These are phyloP conservation scores for Acer yangbiense DNA, from an alignment of 345 rosid genomes.

Conservation along the genomic window DNA sequence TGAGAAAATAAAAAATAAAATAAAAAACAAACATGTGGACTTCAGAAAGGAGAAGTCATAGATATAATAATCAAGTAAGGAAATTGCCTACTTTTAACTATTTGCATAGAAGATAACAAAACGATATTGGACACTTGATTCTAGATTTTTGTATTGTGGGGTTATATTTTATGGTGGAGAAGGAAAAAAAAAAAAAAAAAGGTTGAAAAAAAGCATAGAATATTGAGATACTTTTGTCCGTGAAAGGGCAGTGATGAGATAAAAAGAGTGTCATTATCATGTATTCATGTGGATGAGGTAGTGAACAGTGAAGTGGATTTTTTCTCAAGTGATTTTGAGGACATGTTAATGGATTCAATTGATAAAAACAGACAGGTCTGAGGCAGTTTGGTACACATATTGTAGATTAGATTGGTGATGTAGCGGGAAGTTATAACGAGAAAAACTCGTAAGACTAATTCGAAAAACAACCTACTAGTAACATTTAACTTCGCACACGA, in stretches of 20 bases:
- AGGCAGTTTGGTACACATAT: too few relatives aligned
- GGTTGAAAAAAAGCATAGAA: neutral
- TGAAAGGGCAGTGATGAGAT: conserved; percentile 19
- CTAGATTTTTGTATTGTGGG: conserved; percentile 3
- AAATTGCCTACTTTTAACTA: conserved; percentile 9
- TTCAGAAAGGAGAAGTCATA: neutral
- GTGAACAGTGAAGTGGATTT: neutral
- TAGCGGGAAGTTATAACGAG: too few relatives aligned
- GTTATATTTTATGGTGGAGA: conserved; percentile 29
- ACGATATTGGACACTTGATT: conserved; percentile 9
- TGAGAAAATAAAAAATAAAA: neutral
- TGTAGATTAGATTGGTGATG: too few relatives aligned
- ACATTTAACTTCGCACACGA: too few relatives aligned
- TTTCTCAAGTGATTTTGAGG: neutral
- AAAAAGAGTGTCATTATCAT: neutral
- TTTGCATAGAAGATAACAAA: conserved; percentile 24
- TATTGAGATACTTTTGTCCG: conserved; percentile 25
- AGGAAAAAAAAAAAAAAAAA: conserved; percentile 8
- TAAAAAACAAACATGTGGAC: neutral
- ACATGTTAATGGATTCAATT: too few relatives aligned
- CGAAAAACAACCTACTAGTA: too few relatives aligned
- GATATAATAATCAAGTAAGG: neutral
- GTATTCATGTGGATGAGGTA: neutral
- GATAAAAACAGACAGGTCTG: too few relatives aligned
- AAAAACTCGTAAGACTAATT: too few relatives aligned